Conservation (phyloP, 768 basidiomycete species). For the Daedaleopsis nitida region DNA sequence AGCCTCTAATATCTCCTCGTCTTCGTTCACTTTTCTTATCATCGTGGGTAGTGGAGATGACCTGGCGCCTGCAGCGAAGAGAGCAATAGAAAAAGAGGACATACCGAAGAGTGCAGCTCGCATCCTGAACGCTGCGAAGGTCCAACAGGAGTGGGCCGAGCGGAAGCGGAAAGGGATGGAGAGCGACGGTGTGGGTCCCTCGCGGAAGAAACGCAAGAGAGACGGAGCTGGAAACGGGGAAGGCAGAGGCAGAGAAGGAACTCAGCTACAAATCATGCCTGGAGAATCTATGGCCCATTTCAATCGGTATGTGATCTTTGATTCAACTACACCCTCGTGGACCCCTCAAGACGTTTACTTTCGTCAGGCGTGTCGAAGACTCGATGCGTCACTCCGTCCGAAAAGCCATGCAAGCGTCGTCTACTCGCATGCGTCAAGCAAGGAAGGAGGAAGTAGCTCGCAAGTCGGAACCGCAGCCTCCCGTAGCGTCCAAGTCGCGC, state of each 20-base stretch:
- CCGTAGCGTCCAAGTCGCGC: not conserved
- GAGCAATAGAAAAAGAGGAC: constrained; percentile 46
- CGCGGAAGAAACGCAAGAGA: constrained; percentile 33
- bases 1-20: not conserved
- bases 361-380: constrained; percentile 67
- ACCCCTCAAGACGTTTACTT: constrained; percentile 7
- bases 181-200: constrained; percentile 18
- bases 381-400: constrained; percentile 67
- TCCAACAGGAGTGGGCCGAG: constrained; percentile 55
- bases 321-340: not conserved
- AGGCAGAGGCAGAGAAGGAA: constrained; percentile 6
- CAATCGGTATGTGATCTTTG: constrained; percentile 55
- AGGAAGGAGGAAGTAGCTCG: constrained; percentile 37
- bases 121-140: constrained; percentile 61
- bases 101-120: constrained; percentile 72
- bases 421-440: constrained; percentile 49
- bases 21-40: not conserved
- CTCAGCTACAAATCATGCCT: constrained; percentile 50
- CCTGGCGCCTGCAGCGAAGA: constrained; percentile 20
- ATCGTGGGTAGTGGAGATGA: constrained; percentile 24
- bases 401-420: constrained; percentile 59
- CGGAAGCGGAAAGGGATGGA: constrained; percentile 40
- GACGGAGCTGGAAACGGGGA: not conserved
- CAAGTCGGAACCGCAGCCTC: constrained; percentile 12
- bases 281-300: constrained; percentile 79